Conservation (phyloP, 2,329 filamentous ascomycete genomes). For the Trichoderma brevicompactum region DNA sequence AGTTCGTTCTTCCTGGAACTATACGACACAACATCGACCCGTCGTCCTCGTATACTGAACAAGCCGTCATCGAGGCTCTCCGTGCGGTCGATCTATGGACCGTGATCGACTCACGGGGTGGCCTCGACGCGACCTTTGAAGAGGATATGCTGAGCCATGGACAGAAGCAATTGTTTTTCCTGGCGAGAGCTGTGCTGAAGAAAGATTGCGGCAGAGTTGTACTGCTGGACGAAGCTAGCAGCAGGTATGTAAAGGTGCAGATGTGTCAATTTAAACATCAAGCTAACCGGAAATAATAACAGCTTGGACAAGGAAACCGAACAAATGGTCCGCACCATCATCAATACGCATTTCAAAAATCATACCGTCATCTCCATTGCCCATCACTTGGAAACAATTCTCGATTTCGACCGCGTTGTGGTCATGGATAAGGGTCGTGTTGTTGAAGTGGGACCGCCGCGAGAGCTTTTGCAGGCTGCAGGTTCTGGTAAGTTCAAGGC, state of each 20-base stretch:
- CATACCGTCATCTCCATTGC: constrained; percentile 59
- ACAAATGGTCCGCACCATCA: constrained; percentile 40
- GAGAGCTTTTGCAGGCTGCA: constrained; percentile 29
- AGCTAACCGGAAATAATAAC: constrained; percentile 13
- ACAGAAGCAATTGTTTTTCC: constrained; percentile 55
- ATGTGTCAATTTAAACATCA: neutral
- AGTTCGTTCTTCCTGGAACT: constrained; percentile 52
- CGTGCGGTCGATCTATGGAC: constrained; percentile 49
- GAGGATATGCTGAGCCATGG: constrained; percentile 48
- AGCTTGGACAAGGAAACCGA: constrained; percentile 44
- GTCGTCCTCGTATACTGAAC: constrained; percentile 37
- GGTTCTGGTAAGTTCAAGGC: constrained; percentile 34
- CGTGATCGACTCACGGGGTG: constrained; percentile 45
- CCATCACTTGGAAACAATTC: constrained; percentile 50
- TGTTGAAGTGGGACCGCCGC: constrained; percentile 37
- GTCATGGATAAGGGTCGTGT: constrained; percentile 38
- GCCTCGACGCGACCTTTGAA: constrained; percentile 44
- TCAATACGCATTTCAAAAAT: constrained; percentile 40
- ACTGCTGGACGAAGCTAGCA: constrained; percentile 50
- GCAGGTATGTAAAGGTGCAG: constrained; percentile 34
- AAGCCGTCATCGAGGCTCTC: constrained; percentile 47
- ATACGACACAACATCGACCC: constrained; percentile 56
- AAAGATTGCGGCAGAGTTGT: constrained; percentile 46
- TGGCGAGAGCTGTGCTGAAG: constrained; percentile 53
- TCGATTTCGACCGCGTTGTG: constrained; percentile 40